These are phyloP conservation scores for Cadophora sp. DNA, from an alignment of 2,329 filamentous ascomycete species.

Conservation along the genomic window DNA sequence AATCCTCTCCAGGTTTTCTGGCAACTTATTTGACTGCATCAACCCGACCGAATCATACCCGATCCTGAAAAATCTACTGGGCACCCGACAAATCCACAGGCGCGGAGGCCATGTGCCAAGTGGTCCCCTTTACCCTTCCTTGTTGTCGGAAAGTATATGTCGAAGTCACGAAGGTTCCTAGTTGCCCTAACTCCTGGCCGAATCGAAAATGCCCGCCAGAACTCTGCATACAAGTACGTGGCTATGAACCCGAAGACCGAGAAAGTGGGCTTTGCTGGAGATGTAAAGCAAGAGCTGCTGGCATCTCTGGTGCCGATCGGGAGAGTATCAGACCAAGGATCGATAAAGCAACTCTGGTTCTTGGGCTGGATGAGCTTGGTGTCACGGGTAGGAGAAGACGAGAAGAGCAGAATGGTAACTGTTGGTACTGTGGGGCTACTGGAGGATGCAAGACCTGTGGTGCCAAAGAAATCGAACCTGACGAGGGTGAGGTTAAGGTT, in stretches of 20 bases:
- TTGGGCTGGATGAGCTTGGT: conserved; percentile 32
- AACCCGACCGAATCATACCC: not conserved
- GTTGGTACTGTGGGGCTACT: conserved; percentile 35
- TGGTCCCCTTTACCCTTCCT: conserved; percentile 34
- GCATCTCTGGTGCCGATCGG: conserved; percentile 18
- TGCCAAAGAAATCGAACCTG: conserved; percentile 13
- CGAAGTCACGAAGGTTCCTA: conserved; percentile 30
- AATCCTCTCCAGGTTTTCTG: not conserved
- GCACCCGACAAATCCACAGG: not conserved
- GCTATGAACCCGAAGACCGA: conserved; percentile 22
- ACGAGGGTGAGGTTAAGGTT: not conserved
- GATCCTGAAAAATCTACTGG: not conserved
- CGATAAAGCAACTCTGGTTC: conserved; percentile 35
- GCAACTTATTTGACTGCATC: not conserved
- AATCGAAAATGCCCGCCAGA: conserved; percentile 39
- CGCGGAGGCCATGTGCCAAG: conserved; percentile 36
- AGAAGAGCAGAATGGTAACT: conserved; percentile 29
- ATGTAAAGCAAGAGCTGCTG: conserved; percentile 30
- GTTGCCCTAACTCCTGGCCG: conserved; percentile 39
- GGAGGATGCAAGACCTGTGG: conserved; percentile 31
- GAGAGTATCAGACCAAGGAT: conserved; percentile 36
- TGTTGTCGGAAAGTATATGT: conserved; percentile 40
- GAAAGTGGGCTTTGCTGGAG: conserved; percentile 37
- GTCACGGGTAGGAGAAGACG: conserved; percentile 26
- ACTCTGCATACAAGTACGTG: conserved; percentile 34